phyloP scores from a whole-genome alignment of 805 yeast genomes.

The Zygosaccharomyces rouxii region DNA sequence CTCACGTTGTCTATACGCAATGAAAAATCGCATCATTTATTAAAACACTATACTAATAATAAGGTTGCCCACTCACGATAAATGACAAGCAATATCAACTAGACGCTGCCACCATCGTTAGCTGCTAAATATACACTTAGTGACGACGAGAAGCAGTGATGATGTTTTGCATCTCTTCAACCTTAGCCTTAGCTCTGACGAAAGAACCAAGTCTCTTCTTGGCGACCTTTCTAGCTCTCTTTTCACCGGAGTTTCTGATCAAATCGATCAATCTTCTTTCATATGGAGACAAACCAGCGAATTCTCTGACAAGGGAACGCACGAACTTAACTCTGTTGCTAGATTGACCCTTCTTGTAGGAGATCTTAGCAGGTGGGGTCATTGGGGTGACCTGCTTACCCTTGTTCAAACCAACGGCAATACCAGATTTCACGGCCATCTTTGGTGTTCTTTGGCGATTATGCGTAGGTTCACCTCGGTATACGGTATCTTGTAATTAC shows the following conservation, averaged over 20 bases:
- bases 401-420: constrained; percentile 98
- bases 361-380: constrained; percentile 81
- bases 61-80: constrained; percentile 3
- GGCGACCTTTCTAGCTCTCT: constrained; percentile 99
- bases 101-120: constrained; percentile 1
- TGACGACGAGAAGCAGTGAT: constrained; percentile 97
- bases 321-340: constrained; percentile 96
- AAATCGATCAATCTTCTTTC: constrained; percentile 99
- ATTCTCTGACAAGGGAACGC: constrained; percentile 93
- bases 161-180: constrained; percentile 95
- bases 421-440: constrained; percentile 59
- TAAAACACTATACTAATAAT: constrained; percentile 4
- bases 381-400: constrained; percentile 93
- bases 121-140: constrained; percentile 37
- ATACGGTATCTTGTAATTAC: not conserved
- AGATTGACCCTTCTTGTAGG: constrained; percentile 94
- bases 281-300: constrained; percentile 98
- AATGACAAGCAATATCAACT: not conserved
- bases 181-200: constrained; percentile 99
- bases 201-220: constrained; percentile 99
- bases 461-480: not conserved
- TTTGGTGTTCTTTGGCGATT: constrained; percentile 20
- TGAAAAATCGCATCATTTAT: constrained; percentile 6
- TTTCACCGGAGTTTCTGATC: constrained; percentile 99
- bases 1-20: not conserved